Base-by-base conservation (phyloP, 805 yeast species). In the Candida silvicultrix region DNA sequence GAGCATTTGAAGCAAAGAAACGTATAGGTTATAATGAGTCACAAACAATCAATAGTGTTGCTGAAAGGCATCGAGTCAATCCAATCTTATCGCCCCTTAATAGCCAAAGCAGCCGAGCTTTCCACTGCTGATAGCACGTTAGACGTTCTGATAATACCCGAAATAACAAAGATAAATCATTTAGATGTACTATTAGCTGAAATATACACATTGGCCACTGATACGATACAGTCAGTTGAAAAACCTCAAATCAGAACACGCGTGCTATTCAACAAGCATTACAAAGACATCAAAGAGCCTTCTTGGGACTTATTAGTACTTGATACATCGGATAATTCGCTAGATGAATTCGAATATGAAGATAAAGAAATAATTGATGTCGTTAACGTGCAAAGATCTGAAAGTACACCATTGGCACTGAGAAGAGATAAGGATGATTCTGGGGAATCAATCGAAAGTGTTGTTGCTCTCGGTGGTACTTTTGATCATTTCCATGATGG, bases 401-500 rank as follows among this genome's bases (percentile, higher is more conserved):
- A 41, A 0, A 3, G 15, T 8, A 35, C 34, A 2, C 38, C 46
- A 9, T 42, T 31, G 4, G 18, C 6, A 8, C 21, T 47, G 2
- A 46, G 44, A 11, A n/a, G 45, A 18, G 57, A 51, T 10, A 12
- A 40, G 1, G 63, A 54, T 40, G 53, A 46, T 2, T 51, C 54
- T 19, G 59, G 54, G 16, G 56, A 55, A 20, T 55, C 60, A 10
- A 45, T 51, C 3, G 71, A 65, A 48, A 47, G 52, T 16, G 70
- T 72, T 5, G 56, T 63, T 23, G 92, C 96, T 0, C 81, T 92
- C 2, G 99, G 99, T 0, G 99, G 99, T 0, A 94, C 99, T 0
- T 94, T 94, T 67, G 99, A 94, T 60, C 98, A 94, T 65, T 60
- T 94, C 34, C 99, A 94, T 56, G 95, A 85, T 59, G 99, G 98